Evolutionary conservation across 75 land plant genomes (phyloP).

Genomic region (Larix kaempferi): DNA sequence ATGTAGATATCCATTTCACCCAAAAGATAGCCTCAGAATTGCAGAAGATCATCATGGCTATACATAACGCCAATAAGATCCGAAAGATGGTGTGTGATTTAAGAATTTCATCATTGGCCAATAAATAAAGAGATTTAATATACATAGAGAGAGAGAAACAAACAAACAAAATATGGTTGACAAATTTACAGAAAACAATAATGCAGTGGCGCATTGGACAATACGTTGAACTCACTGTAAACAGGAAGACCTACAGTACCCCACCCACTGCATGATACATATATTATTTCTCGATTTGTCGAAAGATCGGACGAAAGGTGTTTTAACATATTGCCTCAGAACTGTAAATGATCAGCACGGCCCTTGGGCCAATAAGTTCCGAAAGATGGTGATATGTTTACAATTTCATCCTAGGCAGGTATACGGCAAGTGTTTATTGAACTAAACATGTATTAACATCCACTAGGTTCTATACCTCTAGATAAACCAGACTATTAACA

Average conservation of each 20-base stretch:
- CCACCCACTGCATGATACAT: no score
- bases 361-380: background rate
- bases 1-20: background rate
- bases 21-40: background rate
- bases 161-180: no score
- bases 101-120: background rate
- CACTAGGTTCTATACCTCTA: no score
- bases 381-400: background rate
- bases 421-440: no score
- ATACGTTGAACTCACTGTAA: no score
- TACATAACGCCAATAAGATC: slow-evolving; percentile 2
- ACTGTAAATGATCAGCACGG: background rate
- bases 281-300: no score
- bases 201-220: no score
- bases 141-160: no score
- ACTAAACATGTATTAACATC: no score
- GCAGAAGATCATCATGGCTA: slow-evolving; percentile 10
- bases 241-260: no score
- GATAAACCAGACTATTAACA: no score
- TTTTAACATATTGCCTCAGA: background rate
- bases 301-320: background rate
- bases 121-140: background rate
- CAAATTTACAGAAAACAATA: no score
- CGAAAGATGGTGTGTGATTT: slow-evolving; percentile 10
- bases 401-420: background rate